Conservation (phyloP, 441 rosid genomes). For the Adansonia grandidieri region DNA sequence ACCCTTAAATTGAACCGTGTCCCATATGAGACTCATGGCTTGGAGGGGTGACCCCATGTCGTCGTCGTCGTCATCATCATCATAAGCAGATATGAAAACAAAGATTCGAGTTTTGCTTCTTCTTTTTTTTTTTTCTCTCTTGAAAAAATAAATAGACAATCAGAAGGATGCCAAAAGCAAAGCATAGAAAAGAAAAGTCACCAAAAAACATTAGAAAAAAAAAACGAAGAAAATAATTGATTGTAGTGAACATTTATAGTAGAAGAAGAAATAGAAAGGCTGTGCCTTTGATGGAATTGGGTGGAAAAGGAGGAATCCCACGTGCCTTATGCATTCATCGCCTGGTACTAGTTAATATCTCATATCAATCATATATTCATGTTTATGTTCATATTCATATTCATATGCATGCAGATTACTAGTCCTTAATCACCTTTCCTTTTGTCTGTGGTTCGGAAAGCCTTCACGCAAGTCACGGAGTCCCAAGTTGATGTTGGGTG, state of each 20-base stretch:
- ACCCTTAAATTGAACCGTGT: no score
- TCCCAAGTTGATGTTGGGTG: neutral
- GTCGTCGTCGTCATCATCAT: no score
- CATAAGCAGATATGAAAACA: no score
- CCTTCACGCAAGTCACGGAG: neutral
- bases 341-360: neutral
- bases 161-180: neutral
- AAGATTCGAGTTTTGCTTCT: no score
- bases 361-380: neutral
- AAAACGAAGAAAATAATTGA: neutral
- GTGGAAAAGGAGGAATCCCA: constrained; percentile 16
- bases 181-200: neutral
- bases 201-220: no score
- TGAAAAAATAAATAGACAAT: no score
- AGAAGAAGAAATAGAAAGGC: constrained; percentile 7
- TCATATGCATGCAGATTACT: constrained; percentile 1
- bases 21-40: no score
- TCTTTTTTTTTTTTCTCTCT: no score
- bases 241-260: neutral
- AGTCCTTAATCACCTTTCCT: neutral
- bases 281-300: constrained; percentile 7
- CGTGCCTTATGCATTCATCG: neutral
- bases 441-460: neutral
- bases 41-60: no score
- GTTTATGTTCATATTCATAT: neutral